A percentile compares a stretch with the other conserved stretches of the same genome.
Evolutionary conservation across 2,329 filamentous ascomycete species (phyloP).

Genomic region (Dactylellina leptospora): DNA sequence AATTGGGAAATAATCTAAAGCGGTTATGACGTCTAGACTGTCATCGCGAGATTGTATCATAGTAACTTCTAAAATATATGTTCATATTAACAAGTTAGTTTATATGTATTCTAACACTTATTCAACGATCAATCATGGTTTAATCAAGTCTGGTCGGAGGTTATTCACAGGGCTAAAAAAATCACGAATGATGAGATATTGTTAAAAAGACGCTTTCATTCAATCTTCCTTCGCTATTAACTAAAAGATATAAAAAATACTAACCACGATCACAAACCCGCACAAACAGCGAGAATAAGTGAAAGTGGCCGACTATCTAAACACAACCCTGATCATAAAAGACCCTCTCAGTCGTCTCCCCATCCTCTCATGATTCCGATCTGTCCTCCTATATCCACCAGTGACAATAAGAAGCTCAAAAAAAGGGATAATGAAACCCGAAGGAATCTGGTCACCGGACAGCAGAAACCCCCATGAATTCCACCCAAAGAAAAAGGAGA

Average conservation of each 20-base stretch:
- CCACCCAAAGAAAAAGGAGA: slow-evolving; percentile 1
- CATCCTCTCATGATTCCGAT: background rate
- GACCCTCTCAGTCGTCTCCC: background rate
- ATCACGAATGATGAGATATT: no score
- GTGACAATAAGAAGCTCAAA: slow-evolving; percentile 1
- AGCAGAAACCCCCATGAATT: slow-evolving; percentile 9
- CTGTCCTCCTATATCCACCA: slow-evolving; percentile 19
- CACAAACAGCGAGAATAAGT: no score
- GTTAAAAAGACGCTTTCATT: background rate
- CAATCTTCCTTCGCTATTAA: slow-evolving; percentile 5
- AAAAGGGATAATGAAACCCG: slow-evolving; percentile 1
- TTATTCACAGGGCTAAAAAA: no score
- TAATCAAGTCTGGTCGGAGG: no score
- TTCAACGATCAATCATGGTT: no score
- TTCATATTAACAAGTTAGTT: no score
- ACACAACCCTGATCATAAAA: background rate
- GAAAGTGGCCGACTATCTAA: no score
- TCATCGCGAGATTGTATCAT: no score
- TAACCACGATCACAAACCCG: background rate
- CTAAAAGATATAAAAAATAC: background rate
- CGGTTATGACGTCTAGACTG: slow-evolving; percentile 26
- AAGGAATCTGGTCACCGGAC: slow-evolving; percentile 48
- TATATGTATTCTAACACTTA: background rate
- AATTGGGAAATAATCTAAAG: slow-evolving; percentile 27
- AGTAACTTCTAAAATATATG: no score